Evolutionary conservation across 257 asterid genomes (phyloP).

Genomic region (Nicotiana benthamiana): DNA sequence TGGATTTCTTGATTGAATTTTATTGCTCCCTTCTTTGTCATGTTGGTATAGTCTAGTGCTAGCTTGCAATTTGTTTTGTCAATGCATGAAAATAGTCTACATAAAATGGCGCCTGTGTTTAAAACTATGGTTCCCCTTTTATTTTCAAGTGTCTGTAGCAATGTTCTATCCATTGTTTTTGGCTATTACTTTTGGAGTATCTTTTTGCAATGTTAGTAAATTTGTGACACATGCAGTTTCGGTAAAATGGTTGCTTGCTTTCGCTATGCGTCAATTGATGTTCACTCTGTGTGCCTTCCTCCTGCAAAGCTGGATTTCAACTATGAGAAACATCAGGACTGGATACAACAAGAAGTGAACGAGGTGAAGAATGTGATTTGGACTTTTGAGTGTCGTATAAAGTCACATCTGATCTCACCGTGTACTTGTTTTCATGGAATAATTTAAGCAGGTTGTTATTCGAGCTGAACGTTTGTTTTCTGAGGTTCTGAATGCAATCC

Average conservation of each 20-base stretch:
- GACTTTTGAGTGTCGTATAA: slow-evolving; percentile 2
- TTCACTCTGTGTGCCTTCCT: slow-evolving; percentile 87
- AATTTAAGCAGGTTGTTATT: slow-evolving; percentile 48
- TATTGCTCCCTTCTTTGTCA: neutral
- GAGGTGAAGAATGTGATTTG: slow-evolving; percentile 37
- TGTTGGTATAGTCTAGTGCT: neutral
- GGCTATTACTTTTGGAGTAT: neutral
- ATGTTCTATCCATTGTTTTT: neutral
- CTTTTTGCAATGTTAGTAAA: neutral
- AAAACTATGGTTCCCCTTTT: neutral
- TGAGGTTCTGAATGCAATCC: slow-evolving; percentile 62
- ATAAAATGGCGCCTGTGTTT: neutral
- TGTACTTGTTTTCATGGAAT: slow-evolving; percentile 9
- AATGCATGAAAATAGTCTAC: neutral
- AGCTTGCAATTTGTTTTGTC: neutral
- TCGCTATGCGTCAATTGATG: slow-evolving; percentile 96
- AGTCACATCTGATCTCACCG: slow-evolving; percentile 5
- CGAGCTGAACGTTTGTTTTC: slow-evolving; percentile 84
- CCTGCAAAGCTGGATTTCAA: slow-evolving; percentile 79
- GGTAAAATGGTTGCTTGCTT: slow-evolving; percentile 99
- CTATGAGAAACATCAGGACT: slow-evolving; percentile 64
- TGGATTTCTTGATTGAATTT: neutral
- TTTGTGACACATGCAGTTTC: slow-evolving; percentile 42
- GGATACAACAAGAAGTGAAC: slow-evolving; percentile 65
- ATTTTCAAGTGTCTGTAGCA: neutral